Conservation (phyloP, 2,329 filamentous ascomycete species). For the Massarina eburnea region DNA sequence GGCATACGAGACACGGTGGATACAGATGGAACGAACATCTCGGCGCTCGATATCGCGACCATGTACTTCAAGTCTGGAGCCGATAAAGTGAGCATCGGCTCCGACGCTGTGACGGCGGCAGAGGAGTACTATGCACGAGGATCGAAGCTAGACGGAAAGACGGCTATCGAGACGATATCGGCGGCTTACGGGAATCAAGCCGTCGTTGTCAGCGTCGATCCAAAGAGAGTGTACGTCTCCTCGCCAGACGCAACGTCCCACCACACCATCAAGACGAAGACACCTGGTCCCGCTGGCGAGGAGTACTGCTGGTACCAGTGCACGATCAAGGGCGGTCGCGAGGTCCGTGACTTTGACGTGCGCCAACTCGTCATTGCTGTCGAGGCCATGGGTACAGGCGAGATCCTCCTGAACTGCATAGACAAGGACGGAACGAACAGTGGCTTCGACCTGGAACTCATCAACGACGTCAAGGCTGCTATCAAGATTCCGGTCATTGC, state of each 20-base stretch:
- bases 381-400: constrained; percentile 92
- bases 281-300: constrained; percentile 74
- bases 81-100: constrained; percentile 96
- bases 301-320: constrained; percentile 94
- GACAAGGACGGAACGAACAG: constrained; percentile 94
- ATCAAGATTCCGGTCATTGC: constrained; percentile 94
- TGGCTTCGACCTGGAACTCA: constrained; percentile 92
- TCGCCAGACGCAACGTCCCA: constrained; percentile 69
- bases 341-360: constrained; percentile 92
- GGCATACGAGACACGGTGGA: constrained; percentile 93
- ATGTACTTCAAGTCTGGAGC: constrained; percentile 98
- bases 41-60: constrained; percentile 87
- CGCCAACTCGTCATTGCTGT: constrained; percentile 85
- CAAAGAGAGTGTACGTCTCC: constrained; percentile 82
- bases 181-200: constrained; percentile 93
- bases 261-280: constrained; percentile 72
- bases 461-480: constrained; percentile 82
- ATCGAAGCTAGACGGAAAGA: constrained; percentile 71
- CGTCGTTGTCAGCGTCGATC: constrained; percentile 93
- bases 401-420: constrained; percentile 96
- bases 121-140: constrained; percentile 82
- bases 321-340: constrained; percentile 92
- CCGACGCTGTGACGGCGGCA: constrained; percentile 88
- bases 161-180: constrained; percentile 94
- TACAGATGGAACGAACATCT: constrained; percentile 80